Evolutionary conservation across 2,329 filamentous ascomycete genomes (phyloP), one percentile per base, ranked within the genome.

Genomic region (Neopestalotiopsis clavispora): DNA sequence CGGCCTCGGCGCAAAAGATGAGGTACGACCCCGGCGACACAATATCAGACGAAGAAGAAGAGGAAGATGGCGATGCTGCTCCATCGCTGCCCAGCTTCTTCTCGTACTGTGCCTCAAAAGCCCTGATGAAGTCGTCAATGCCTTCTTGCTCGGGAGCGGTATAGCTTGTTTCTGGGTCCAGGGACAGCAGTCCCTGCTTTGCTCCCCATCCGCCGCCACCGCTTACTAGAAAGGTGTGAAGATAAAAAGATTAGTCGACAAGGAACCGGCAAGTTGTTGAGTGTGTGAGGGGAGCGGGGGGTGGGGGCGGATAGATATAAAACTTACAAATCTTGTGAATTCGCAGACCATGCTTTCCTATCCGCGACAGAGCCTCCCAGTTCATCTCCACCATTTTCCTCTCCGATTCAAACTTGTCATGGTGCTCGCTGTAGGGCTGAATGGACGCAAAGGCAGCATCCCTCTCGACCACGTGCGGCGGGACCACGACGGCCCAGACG

Each of bases 201-300:
- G 87, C 84, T 17, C 94, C 94, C 94, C 94, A 97, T 23, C 94
- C 94, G 57, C 94, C 94, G 60, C 94, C 94, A 4, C 94, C 94
- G 74, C 92, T 94, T 71, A 95, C 88, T 86, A 83, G 23, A 28
- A 28, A 28, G 23, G 23, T 28, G 23, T 28, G 23, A 28, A 28
- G 23, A 10, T 23, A 30, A 59, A 23, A 34, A 3, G 23, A 59
- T 17, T 32, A 14, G 7, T 12, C 30, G 13, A 23, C 10, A 45
- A 4, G n/a, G 28, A 9, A 58, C 17, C 17, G 13, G 17, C 23
- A 58, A 4, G 61, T 2, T n/a, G 14, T 28, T 28, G 23, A 28
- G 3, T 28, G 23, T 0, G 23, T 28, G 23, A 28, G 23, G 23
- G 23, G 23, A 23, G 2, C 23, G 23, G 23, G 2, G 23, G 23